Conservation (phyloP, 2,329 filamentous ascomycete genomes). For the Erysiphe pulchra region DNA sequence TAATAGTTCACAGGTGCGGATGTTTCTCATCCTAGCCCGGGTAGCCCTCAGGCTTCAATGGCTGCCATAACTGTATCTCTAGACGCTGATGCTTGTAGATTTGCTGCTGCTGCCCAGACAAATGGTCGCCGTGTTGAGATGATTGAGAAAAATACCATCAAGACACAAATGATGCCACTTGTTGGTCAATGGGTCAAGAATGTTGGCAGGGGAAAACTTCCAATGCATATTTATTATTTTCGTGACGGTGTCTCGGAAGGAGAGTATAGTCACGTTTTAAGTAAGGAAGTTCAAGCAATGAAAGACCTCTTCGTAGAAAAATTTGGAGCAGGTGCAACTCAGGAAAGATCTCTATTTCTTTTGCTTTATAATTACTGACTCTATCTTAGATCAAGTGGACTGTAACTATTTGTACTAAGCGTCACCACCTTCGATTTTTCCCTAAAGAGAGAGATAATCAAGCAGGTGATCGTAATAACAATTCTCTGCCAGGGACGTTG, state of each 20-base stretch:
- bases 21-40: conserved; percentile 61
- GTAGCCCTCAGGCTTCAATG: conserved; percentile 42
- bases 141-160: conserved; percentile 39
- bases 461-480: conserved; percentile 46
- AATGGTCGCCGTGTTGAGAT: conserved; percentile 70
- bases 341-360: conserved; percentile 3
- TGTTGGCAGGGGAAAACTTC: conserved; percentile 25
- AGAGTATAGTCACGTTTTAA: conserved; percentile 56
- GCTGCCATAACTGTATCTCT: conserved; percentile 69
- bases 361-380: conserved; percentile 1
- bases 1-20: conserved; percentile 70
- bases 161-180: conserved; percentile 37
- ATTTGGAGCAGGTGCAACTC: conserved; percentile 10
- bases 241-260: conserved; percentile 80
- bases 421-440: conserved; percentile 86
- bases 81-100: conserved; percentile 46
- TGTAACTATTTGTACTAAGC: conserved; percentile 73
- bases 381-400: conserved; percentile 33
- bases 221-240: conserved; percentile 67
- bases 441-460: conserved; percentile 27
- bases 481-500: conserved; percentile 63
- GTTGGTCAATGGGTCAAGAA: conserved; percentile 35
- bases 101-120: conserved; percentile 53
- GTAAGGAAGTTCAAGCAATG: conserved; percentile 51
- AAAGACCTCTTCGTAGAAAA: conserved; percentile 27